Evolutionary conservation across 257 asterid genomes (phyloP).

Genomic region (Echites panduratus): DNA sequence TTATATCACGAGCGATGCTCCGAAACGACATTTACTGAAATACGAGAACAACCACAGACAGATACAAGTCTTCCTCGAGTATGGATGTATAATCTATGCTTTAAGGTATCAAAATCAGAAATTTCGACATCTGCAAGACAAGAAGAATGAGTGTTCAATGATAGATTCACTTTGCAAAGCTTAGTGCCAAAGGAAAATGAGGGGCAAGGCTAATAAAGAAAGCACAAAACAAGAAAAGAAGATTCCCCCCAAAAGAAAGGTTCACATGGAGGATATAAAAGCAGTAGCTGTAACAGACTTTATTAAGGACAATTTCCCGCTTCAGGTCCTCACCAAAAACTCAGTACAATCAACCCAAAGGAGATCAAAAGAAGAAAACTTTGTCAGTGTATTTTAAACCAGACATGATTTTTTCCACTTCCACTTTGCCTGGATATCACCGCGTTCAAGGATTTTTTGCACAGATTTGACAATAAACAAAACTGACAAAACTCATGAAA

Average conservation of each 20-base stretch:
- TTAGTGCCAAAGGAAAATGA: conserved; percentile 52
- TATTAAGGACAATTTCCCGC: conserved; percentile 32
- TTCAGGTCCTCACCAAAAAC: conserved; percentile 9
- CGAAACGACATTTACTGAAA: conserved; percentile 62
- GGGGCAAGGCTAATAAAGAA: conserved; percentile 31
- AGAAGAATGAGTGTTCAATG: conserved; percentile 17
- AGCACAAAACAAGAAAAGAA: conserved; percentile 79
- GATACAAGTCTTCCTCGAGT: conserved; percentile 22
- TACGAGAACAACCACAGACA: conserved; percentile 17
- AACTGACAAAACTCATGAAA: background rate
- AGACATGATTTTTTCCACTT: background rate
- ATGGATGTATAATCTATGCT: conserved; percentile 10
- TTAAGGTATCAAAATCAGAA: background rate
- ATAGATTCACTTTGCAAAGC: conserved; percentile 34
- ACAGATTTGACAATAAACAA: background rate
- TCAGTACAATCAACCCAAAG: background rate
- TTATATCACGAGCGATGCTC: conserved; percentile 72
- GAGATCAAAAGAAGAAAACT: background rate
- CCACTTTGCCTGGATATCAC: background rate
- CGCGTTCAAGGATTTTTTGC: background rate
- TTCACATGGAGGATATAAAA: conserved; percentile 45
- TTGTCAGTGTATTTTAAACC: background rate
- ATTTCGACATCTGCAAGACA: conserved; percentile 14
- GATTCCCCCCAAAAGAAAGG: conserved; percentile 61
- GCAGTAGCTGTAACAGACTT: conserved; percentile 35